A percentile compares a stretch with the other conserved stretches of the same genome.
Conservation (phyloP, 2,329 filamentous ascomycete genomes). For the Setomelanomma holmii region DNA sequence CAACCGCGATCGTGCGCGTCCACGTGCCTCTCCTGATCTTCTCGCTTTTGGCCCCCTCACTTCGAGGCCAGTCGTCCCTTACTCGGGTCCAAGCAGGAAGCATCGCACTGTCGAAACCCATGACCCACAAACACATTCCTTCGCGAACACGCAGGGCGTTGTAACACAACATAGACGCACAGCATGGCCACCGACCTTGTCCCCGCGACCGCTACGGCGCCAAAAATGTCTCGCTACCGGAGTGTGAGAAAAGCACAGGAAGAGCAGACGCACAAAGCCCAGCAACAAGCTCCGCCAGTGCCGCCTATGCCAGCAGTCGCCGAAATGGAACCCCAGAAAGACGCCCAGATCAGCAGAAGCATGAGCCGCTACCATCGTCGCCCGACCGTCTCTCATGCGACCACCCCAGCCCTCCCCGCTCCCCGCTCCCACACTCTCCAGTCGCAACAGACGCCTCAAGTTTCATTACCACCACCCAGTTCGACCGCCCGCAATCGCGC, state of each 20-base stretch:
- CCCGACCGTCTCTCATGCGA: conserved; percentile 34
- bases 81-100: conserved; percentile 18
- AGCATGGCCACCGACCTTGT: conserved; percentile 44
- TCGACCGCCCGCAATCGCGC: conserved; percentile 34
- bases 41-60: conserved; percentile 16
- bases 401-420: conserved; percentile 31
- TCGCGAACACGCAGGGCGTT: conserved; percentile 15
- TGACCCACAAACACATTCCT: conserved; percentile 7
- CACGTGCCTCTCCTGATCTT: conserved; percentile 19
- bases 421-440: conserved; percentile 31
- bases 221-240: conserved; percentile 65
- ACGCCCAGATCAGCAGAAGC: conserved; percentile 42
- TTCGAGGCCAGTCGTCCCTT: conserved; percentile 23
- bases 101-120: neutral
- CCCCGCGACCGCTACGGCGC: conserved; percentile 28
- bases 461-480: conserved; percentile 10
- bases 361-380: conserved; percentile 52
- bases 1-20: conserved; percentile 31
- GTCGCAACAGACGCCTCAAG: conserved; percentile 15
- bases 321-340: conserved; percentile 25
- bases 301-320: conserved; percentile 36
- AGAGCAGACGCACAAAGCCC: conserved; percentile 28
- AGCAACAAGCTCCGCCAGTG: conserved; percentile 24
- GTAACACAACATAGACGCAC: conserved; percentile 27
- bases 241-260: conserved; percentile 60